These are phyloP conservation scores for Phylloporus sp. DNA, from an alignment of 768 basidiomycete species.

Conservation along the genomic window DNA sequence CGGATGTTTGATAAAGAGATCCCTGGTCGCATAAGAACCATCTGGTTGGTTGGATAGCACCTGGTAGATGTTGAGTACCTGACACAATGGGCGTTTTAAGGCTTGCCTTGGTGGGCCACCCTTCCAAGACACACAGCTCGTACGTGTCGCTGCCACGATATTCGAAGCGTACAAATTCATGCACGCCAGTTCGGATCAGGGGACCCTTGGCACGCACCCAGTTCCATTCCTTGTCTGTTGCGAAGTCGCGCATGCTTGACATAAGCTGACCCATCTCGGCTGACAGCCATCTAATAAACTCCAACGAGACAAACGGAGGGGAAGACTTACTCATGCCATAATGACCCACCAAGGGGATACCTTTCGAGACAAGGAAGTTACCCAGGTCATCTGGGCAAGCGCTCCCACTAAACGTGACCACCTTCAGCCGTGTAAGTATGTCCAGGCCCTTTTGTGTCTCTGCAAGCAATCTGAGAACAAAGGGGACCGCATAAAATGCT, in stretches of 20 bases:
- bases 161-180: conserved; percentile 42
- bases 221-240: conserved; percentile 52
- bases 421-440: conserved; percentile 40
- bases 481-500: conserved; percentile 36
- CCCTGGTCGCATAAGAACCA: conserved; percentile 52
- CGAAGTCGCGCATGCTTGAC: conserved; percentile 46
- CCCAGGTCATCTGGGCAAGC: conserved; percentile 54
- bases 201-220: conserved; percentile 39
- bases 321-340: conserved; percentile 45
- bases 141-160: conserved; percentile 38
- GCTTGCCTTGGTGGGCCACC: conserved; percentile 47
- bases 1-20: conserved; percentile 49
- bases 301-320: not conserved
- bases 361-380: conserved; percentile 43
- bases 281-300: not conserved
- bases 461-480: conserved; percentile 41
- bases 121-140: conserved; percentile 49
- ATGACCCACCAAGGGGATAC: conserved; percentile 46
- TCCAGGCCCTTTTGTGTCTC: conserved; percentile 45
- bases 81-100: conserved; percentile 4
- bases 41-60: conserved; percentile 43
- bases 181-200: conserved; percentile 9
- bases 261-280: conserved; percentile 38
- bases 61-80: conserved; percentile 2
- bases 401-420: conserved; percentile 51